These are phyloP conservation scores for Penicillium soppii DNA, from an alignment of 495 filamentous ascomycete species.

Conservation along the genomic window DNA sequence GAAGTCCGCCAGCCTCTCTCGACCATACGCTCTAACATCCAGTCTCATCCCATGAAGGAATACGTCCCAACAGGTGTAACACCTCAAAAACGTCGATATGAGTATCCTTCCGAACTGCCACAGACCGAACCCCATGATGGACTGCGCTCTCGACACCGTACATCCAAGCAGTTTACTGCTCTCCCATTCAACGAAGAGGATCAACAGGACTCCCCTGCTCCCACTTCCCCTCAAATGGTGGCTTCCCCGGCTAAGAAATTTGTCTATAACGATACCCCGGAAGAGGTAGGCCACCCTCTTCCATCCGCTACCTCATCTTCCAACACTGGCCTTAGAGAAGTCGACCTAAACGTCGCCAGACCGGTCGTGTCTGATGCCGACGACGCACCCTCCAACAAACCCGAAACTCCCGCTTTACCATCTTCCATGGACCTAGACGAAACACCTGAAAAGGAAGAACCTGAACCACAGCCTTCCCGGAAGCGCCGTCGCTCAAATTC, in stretches of 20 bases:
- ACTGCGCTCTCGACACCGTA: conserved; percentile 58
- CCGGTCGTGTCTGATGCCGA: conserved; percentile 30
- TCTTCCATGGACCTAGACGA: conserved; percentile 17
- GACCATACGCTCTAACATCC: conserved; percentile 64
- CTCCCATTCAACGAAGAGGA: conserved; percentile 37
- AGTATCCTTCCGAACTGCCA: conserved; percentile 73
- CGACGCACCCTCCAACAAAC: conserved; percentile 14
- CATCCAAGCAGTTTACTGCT: conserved; percentile 37
- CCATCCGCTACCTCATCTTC: conserved; percentile 35
- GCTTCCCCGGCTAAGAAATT: conserved; percentile 38
- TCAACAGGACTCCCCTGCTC: conserved; percentile 13
- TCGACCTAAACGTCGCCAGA: conserved; percentile 53
- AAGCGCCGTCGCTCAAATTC: conserved; percentile 53
- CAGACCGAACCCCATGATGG: conserved; percentile 70
- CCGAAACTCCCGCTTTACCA: conserved; percentile 16
- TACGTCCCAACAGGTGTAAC: conserved; percentile 85
- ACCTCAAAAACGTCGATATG: conserved; percentile 72
- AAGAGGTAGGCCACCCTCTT: conserved; percentile 42
- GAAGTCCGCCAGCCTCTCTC: conserved; percentile 66
- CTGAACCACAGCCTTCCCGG: conserved; percentile 48
- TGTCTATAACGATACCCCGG: conserved; percentile 44
- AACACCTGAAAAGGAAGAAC: conserved; percentile 34
- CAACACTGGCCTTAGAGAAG: conserved; percentile 54
- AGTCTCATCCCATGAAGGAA: conserved; percentile 62
- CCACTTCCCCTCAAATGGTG: conserved; percentile 21